Base-by-base conservation (phyloP, 306 rosid species). In the Medicago arabica region DNA sequence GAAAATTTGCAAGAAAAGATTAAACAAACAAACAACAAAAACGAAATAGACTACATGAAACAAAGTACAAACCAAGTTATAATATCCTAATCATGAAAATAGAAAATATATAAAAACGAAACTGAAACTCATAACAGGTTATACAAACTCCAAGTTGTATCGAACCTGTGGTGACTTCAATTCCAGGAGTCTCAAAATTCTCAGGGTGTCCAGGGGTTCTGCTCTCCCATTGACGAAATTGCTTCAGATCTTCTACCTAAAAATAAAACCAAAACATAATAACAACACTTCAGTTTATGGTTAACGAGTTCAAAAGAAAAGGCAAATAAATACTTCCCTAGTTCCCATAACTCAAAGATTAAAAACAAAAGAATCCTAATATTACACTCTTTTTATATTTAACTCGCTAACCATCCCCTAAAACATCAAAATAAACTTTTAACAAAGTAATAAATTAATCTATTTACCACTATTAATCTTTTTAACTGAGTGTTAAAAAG, bases 121-220 rank as follows among this genome's bases (percentile, higher is more conserved):
- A 84, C 76, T 1, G 12, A 58, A 54, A 72, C 25, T 60, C 36
- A 31, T 31, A 47, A 47, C 7, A 47, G 2, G 57, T 50, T 11
- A 47, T 40, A 69, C 23, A 28, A 62, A 65, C 38, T n/a, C 4
- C 46, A 62, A 65, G 43, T 44, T 8, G 50, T 78, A 77, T 82
- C 90, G 71, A 59, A 96, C 99, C 99, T 46, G 99, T 96, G 49
- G 99, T 96, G 38, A 92, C 98, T 87, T 96, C 99, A 83, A 92
- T 41, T 67, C 99, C 99, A 51, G 84, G 85, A 0, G 99, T 96
- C 87, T 96, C 99, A 21, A 96, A 96, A 80, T 96, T 90, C 89
- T 96, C 99, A 4, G 99, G 99, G 77, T 96, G 99, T 74, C 99
- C 99, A 0, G 99, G 99, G 18, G 98, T 90, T 85, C 19, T 88